Conservation (phyloP, 306 rosid species). For the Gynostemma pentaphyllum region DNA sequence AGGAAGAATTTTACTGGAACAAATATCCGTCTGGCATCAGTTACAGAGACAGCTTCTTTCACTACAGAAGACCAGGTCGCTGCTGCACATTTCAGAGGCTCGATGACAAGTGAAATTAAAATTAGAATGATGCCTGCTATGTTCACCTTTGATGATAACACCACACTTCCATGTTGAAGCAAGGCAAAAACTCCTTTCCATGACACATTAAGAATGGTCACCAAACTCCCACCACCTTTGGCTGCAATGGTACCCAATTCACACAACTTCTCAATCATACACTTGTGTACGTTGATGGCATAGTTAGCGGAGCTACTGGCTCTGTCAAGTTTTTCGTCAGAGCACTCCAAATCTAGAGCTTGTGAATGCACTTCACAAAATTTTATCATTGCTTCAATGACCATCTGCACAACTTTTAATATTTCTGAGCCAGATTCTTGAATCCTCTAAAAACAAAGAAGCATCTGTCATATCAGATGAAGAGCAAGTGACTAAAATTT, state of each 20-base stretch:
- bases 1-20: slow-evolving; percentile 83
- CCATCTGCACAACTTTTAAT: slow-evolving; percentile 33
- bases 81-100: slow-evolving; percentile 58
- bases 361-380: slow-evolving; percentile 46
- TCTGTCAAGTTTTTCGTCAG: slow-evolving; percentile 25
- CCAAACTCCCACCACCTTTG: slow-evolving; percentile 69
- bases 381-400: slow-evolving; percentile 49
- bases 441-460: slow-evolving; percentile 32
- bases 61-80: slow-evolving; percentile 52
- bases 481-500: not conserved
- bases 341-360: slow-evolving; percentile 29
- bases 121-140: slow-evolving; percentile 37
- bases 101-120: slow-evolving; percentile 49
- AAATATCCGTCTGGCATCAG: slow-evolving; percentile 68
- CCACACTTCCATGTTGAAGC: slow-evolving; percentile 64
- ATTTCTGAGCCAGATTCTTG: slow-evolving; percentile 44
- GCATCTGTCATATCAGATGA: not conserved
- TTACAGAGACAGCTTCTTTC: slow-evolving; percentile 43
- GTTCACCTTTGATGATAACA: slow-evolving; percentile 30
- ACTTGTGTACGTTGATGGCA: slow-evolving; percentile 42
- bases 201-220: slow-evolving; percentile 60
- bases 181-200: slow-evolving; percentile 91
- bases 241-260: slow-evolving; percentile 78
- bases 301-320: slow-evolving; percentile 23
- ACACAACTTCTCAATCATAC: slow-evolving; percentile 47